Evolutionary conservation across 495 filamentous ascomycete genomes (phyloP), one percentile per base, ranked within the genome.

Genomic region (Neurospora sublineolata): DNA sequence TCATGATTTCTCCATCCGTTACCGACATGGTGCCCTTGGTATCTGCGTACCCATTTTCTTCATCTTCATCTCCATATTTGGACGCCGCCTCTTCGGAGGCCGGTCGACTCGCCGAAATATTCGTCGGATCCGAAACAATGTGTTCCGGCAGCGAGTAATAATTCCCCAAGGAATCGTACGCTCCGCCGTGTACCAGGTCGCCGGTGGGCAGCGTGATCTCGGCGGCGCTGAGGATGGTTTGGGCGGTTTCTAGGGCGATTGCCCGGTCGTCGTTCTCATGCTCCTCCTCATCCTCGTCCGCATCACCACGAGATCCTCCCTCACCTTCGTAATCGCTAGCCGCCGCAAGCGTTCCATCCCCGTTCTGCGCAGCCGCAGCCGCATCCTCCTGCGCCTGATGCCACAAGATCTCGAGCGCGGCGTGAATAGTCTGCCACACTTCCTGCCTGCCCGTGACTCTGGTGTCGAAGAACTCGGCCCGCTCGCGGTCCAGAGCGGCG

Each of bases 381-480:
- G 77, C 77, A 27, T 77, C 77, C 2, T 33, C 27, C 14, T 64
- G 52, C 6, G 27, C 52, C 5, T 64, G 52, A 36, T 64, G 52
- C 80, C 88, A 89, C 74, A 96, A 75, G 20, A 92, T 79, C 70
- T 91, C 87, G 16, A 91, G 81, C 0, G 89, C 91, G 0, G 87
- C 81, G 37, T 85, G 85, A 12, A 97, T 73, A 1, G 92, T 90
- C 44, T 85, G 86, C 94, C 94, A 98, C 46, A 94, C 84, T 75
- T 97, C 92, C 16, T 85, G 73, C 7, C 87, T 85, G 11, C 93
- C 93, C 6, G 90, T 90, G 4, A 95, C 92, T 39, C 92, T 83
- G 3, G 94, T 98, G 70, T 94, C 91, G 74, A 93, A 95, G 81
- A 93, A 95, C 71, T 92, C 92, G 33, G 79, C 78, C 41, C 86